A percentile compares a stretch with the other conserved stretches of the same genome.
Evolutionary conservation across 2,329 filamentous ascomycete species (phyloP).

Genomic region (Macrophomina tecta): DNA sequence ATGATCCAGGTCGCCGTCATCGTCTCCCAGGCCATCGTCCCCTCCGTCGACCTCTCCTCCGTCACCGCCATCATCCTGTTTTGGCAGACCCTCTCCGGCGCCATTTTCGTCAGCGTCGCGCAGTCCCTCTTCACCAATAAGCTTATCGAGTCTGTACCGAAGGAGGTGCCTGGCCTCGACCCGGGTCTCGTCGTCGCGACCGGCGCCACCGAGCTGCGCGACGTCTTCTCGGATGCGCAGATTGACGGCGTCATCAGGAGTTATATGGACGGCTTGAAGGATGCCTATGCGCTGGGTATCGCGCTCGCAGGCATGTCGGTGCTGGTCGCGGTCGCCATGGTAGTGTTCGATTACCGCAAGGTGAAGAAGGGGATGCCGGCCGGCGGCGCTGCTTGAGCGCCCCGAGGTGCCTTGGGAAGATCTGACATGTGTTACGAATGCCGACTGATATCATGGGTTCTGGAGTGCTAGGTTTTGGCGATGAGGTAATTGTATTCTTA

Average conservation of each 20-base stretch:
- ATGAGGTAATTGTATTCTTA: not conserved
- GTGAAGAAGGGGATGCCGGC: conserved; percentile 18
- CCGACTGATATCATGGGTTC: not conserved
- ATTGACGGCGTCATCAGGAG: conserved; percentile 33
- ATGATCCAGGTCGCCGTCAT: conserved; percentile 50
- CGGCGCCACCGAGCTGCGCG: conserved; percentile 52
- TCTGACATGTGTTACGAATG: not conserved
- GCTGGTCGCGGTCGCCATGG: conserved; percentile 7
- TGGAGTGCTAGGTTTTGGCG: too few relatives aligned
- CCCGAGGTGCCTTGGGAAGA: too few relatives aligned
- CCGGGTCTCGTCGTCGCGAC: conserved; percentile 45
- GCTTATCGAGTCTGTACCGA: conserved; percentile 42
- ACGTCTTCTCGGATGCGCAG: conserved; percentile 38
- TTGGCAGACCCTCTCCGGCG: conserved; percentile 50
- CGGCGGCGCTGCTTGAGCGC: conserved; percentile 12
- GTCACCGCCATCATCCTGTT: conserved; percentile 51
- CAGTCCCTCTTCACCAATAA: conserved; percentile 52
- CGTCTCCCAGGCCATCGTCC: conserved; percentile 46
- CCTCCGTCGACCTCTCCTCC: conserved; percentile 45
- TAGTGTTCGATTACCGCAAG: conserved; percentile 16
- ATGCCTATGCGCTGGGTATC: conserved; percentile 28
- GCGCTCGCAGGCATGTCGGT: conserved; percentile 26
- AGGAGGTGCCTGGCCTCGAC: conserved; percentile 44
- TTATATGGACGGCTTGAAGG: conserved; percentile 38
- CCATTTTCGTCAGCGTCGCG: conserved; percentile 50